Evolutionary conservation across 441 rosid genomes (phyloP).

Genomic region (Croton laevigatus): DNA sequence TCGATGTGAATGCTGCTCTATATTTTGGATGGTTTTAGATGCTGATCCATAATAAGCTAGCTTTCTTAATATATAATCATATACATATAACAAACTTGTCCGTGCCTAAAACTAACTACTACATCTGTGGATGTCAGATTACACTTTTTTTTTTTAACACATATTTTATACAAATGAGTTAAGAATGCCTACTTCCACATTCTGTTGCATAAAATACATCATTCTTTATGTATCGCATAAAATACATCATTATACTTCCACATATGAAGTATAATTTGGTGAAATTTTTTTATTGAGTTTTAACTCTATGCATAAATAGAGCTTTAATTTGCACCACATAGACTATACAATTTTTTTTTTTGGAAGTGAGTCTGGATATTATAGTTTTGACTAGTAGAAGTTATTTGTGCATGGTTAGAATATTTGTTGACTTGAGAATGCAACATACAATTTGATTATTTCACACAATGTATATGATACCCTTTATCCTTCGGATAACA

Average conservation of each 20-base stretch:
- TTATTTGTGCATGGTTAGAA: not conserved
- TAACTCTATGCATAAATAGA: not conserved
- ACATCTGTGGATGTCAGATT: not conserved
- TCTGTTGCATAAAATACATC: not conserved
- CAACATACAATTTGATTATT: not conserved
- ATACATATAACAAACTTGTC: not conserved
- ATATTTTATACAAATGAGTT: too few species aligned
- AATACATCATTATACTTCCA: too few species aligned
- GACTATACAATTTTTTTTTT: too few species aligned
- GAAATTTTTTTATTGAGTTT: not conserved
- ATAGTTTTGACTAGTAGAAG: not conserved
- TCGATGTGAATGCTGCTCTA: not conserved
- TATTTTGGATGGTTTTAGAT: not conserved
- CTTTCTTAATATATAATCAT: not conserved
- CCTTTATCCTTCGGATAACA: not conserved
- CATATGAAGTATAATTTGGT: not conserved
- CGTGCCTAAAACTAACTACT: not conserved
- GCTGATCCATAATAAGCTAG: not conserved
- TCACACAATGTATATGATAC: not conserved
- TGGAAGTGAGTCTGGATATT: not conserved
- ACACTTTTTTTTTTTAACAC: not conserved
- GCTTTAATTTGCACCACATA: too few species aligned
- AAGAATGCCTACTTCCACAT: not conserved
- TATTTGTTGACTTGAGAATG: not conserved
- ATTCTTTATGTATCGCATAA: not conserved